These are phyloP conservation scores for Rhodotorula sp. DNA, from an alignment of 1,284 basidiomycete genomes.

Conservation along the genomic window DNA sequence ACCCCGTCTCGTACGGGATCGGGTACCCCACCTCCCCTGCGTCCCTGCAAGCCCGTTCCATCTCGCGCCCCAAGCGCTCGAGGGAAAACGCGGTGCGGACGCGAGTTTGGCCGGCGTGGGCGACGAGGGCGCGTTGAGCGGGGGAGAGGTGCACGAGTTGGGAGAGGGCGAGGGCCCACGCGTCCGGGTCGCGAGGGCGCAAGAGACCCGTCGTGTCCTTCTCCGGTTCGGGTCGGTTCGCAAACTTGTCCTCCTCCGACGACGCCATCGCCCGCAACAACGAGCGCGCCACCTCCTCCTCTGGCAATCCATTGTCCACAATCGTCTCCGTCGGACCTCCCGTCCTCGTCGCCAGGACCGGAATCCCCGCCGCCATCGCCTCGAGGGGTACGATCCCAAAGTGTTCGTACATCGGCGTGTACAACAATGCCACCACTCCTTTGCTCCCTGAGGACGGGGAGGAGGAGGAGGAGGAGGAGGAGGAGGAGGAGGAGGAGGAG, in stretches of 20 bases:
- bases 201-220: conserved; percentile 63
- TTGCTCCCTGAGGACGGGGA: not conserved
- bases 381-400: conserved; percentile 97
- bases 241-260: no score
- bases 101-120: conserved; percentile 59
- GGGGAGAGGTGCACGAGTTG: conserved; percentile 61
- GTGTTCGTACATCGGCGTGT: conserved; percentile 94
- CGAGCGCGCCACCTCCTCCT: not conserved
- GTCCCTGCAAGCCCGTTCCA: conserved; percentile 62
- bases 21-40: conserved; percentile 30
- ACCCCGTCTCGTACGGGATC: conserved; percentile 34
- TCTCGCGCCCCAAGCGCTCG: conserved; percentile 65
- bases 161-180: conserved; percentile 68
- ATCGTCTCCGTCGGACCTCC: conserved; percentile 93
- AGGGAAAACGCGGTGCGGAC: conserved; percentile 62
- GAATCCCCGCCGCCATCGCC: conserved; percentile 87
- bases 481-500: conserved; percentile 56
- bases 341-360: conserved; percentile 81
- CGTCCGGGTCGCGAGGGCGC: conserved; percentile 59
- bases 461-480: conserved; percentile 64
- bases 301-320: conserved; percentile 54
- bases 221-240: no score
- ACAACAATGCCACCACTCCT: conserved; percentile 71
- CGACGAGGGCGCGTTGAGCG: conserved; percentile 57
- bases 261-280: no score